Evolutionary conservation across 2,329 filamentous ascomycete species (phyloP), one percentile per base, ranked within the genome.

Genomic region (Trichophyton benhamiae): DNA sequence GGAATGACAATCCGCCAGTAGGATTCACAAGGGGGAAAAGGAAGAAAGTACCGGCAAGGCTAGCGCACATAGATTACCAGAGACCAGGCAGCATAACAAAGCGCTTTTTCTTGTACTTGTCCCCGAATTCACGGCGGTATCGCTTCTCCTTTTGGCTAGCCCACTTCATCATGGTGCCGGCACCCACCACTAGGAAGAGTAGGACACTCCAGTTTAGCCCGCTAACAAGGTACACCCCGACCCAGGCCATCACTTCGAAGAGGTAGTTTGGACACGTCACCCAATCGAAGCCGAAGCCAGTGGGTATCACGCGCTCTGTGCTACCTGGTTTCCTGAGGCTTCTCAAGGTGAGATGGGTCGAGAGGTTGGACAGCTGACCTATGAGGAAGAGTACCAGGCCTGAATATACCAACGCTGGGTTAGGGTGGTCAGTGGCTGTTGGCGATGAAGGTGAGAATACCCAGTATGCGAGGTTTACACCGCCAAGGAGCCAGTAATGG

Each of bases 181-280:
- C 82, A 38, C 90, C 90, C 59, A 90, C 80, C 25, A 80, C 72
- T 63, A 88, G 85, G 75, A 97, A 97, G 20, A 95, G 67, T 15
- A 85, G 78, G 0, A 94, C 88, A 58, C 85, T 83, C 79, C 87
- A 87, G 76, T 87, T 91, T 63, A 78, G 64, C 69, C 89, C 86
- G 68, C 85, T 91, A 60, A 92, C 82, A 49, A 95, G 72, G 67
- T 88, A 86, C 61, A 97, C 80, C 27, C 91, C 91, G 33, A 88
- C 68, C 94, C 94, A 99, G 0, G 91, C 84, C 42, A 95, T 74
- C 5, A 88, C 81, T 72, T 99, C 94, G 68, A 95, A 97, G 79
- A 95, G 84, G 79, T 99, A 99, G 78, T 99, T 99, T 48, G 94
- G 94, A 78, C 91, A 95, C 11, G 94, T 99, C 59, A 99, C 92